A percentile compares a stretch with the other conserved stretches of the same genome.
phyloP scores from a whole-genome alignment of 192 early-diverging fungal species.

The Coemansia sp. region DNA sequence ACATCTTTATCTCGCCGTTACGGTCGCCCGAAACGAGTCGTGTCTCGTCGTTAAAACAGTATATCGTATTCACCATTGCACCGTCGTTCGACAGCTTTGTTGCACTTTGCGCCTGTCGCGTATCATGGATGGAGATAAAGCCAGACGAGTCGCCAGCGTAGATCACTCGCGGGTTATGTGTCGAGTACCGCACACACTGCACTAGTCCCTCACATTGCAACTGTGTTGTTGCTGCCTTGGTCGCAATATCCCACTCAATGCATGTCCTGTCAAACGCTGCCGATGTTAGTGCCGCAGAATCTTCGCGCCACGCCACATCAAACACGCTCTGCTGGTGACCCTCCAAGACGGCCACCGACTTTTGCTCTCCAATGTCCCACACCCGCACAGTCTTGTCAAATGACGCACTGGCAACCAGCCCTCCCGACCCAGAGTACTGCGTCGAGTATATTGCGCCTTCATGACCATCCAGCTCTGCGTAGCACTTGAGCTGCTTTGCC shows the following conservation, averaged over 20 bases:
- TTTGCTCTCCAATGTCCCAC: constrained; percentile 72
- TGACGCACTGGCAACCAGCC: constrained; percentile 83
- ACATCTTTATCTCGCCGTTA: constrained; percentile 75
- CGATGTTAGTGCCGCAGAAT: constrained; percentile 34
- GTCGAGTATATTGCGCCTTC: constrained; percentile 87
- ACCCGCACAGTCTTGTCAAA: constrained; percentile 93
- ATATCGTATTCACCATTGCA: constrained; percentile 51
- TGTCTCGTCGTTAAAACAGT: constrained; percentile 51
- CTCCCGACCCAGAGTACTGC: constrained; percentile 82
- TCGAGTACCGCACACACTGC: constrained; percentile 50
- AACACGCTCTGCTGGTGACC: constrained; percentile 54
- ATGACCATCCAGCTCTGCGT: constrained; percentile 70
- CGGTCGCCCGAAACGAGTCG: constrained; percentile 51
- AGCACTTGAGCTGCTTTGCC: constrained; percentile 49
- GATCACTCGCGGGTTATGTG: constrained; percentile 58
- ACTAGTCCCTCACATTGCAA: constrained; percentile 44
- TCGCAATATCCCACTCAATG: constrained; percentile 50
- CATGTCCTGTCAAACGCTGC: constrained; percentile 48
- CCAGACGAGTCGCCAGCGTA: constrained; percentile 82
- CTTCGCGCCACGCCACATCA: constrained; percentile 50
- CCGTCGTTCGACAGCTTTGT: constrained; percentile 44
- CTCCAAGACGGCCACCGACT: constrained; percentile 56
- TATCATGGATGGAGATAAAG: constrained; percentile 49
- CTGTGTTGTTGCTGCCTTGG: constrained; percentile 7
- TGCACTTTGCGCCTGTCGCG: constrained; percentile 21